Evolutionary conservation across 495 filamentous ascomycete species (phyloP).

Genomic region (Penicillium egyptiacum): DNA sequence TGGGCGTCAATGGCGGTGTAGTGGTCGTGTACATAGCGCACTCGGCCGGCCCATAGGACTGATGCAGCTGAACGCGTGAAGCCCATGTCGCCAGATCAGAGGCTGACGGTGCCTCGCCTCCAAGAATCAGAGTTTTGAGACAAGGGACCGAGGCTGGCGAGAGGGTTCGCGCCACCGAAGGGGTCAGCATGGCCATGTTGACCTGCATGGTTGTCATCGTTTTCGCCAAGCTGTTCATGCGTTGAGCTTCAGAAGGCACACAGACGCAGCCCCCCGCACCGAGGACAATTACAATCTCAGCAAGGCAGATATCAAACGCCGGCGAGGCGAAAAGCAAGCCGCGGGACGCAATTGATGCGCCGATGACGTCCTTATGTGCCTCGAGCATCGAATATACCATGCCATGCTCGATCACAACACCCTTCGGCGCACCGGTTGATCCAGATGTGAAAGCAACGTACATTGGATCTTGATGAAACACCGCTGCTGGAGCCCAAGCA

Average conservation of each 20-base stretch:
- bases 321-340: neutral
- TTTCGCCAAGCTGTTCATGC: neutral
- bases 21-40: slow-evolving; percentile 36
- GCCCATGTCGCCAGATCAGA: slow-evolving; percentile 21
- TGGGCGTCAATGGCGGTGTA: neutral
- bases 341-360: neutral
- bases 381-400: neutral
- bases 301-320: neutral
- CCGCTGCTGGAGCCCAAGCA: neutral
- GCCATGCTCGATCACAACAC: neutral
- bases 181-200: neutral
- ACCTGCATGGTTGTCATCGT: slow-evolving; percentile 1
- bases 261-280: neutral
- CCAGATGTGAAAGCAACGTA: slow-evolving; percentile 2
- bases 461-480: neutral
- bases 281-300: neutral
- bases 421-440: neutral
- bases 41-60: slow-evolving; percentile 44
- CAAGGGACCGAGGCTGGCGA: neutral
- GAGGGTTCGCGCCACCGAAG: slow-evolving; percentile 1
- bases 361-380: neutral
- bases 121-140: slow-evolving; percentile 1
- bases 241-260: slow-evolving; percentile 1
- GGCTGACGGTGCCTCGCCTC: neutral
- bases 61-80: slow-evolving; percentile 22